Evolutionary conservation across 352 stramenopile genomes (phyloP).

Genomic region (Globisporangium cederbergense): DNA sequence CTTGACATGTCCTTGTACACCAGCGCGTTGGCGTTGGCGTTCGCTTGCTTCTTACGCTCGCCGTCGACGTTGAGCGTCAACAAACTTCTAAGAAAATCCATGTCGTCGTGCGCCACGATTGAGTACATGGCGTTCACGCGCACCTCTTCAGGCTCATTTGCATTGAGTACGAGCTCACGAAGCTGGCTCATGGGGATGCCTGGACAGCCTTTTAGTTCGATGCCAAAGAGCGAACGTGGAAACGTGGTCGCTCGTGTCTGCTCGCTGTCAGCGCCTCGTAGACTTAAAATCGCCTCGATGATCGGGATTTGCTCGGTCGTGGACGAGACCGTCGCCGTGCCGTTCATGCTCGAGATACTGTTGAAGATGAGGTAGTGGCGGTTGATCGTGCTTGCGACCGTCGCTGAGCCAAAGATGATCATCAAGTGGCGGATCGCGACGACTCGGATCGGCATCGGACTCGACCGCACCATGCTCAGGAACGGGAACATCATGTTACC

Average conservation of each 20-base stretch:
- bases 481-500: slow-evolving; percentile 70
- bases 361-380: slow-evolving; percentile 76
- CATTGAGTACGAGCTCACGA: slow-evolving; percentile 58
- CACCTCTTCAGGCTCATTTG: slow-evolving; percentile 48
- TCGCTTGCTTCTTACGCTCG: slow-evolving; percentile 67
- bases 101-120: slow-evolving; percentile 59
- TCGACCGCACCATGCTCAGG: slow-evolving; percentile 48
- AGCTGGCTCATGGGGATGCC: slow-evolving; percentile 62
- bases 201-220: slow-evolving; percentile 42
- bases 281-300: slow-evolving; percentile 70
- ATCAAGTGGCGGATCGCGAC: slow-evolving; percentile 60
- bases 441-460: slow-evolving; percentile 57
- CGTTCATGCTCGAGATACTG: slow-evolving; percentile 65
- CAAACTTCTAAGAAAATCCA: slow-evolving; percentile 62
- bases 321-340: slow-evolving; percentile 65
- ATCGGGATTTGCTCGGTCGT: slow-evolving; percentile 76
- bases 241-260: slow-evolving; percentile 18
- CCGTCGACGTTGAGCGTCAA: slow-evolving; percentile 43
- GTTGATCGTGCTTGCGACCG: slow-evolving; percentile 65
- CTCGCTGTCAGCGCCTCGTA: slow-evolving; percentile 42
- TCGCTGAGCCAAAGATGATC: slow-evolving; percentile 61
- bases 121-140: slow-evolving; percentile 72
- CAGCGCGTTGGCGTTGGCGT: slow-evolving; percentile 42
- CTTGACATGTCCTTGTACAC: slow-evolving; percentile 69
- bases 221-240: slow-evolving; percentile 48